Conservation (phyloP, 2,329 filamentous ascomycete species). For the Penicillium palitans region DNA sequence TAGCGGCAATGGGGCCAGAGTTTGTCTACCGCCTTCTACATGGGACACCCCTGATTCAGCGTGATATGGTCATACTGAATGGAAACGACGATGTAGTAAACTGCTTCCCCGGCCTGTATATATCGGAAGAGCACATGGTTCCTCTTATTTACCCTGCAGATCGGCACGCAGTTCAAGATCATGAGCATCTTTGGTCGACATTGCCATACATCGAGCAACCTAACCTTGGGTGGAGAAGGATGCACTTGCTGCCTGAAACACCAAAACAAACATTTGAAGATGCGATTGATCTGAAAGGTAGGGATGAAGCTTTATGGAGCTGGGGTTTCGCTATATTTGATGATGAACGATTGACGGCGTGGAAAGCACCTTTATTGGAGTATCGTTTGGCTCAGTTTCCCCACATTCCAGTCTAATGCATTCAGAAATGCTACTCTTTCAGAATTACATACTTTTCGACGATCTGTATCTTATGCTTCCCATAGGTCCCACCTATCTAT, state of each 20-base stretch:
- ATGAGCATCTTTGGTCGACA: conserved; percentile 2
- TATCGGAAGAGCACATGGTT: too few relatives aligned
- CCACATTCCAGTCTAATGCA: neutral
- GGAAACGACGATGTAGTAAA: too few relatives aligned
- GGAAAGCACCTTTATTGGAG: neutral
- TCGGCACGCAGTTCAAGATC: conserved; percentile 8
- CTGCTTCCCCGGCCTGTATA: too few relatives aligned
- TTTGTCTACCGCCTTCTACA: conserved; percentile 18
- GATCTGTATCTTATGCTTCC: neutral
- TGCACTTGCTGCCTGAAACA: neutral
- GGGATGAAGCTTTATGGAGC: neutral
- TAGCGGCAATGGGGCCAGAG: conserved; percentile 18
- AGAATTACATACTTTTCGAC: too few relatives aligned
- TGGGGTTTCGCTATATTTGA: neutral
- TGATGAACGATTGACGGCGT: neutral
- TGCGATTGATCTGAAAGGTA: neutral
- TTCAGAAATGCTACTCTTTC: too few relatives aligned
- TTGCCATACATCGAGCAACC: conserved; percentile 13
- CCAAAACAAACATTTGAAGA: conserved; percentile 2
- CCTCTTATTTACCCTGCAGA: too few relatives aligned
- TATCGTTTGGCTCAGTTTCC: neutral
- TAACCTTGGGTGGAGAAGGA: conserved; percentile 11
- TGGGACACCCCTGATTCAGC: conserved; percentile 3
- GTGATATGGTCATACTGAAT: conserved; percentile 18
- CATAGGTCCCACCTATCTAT: too few relatives aligned